These are phyloP conservation scores for Ramaria sp. DNA, from an alignment of 768 basidiomycete species.

Conservation along the genomic window DNA sequence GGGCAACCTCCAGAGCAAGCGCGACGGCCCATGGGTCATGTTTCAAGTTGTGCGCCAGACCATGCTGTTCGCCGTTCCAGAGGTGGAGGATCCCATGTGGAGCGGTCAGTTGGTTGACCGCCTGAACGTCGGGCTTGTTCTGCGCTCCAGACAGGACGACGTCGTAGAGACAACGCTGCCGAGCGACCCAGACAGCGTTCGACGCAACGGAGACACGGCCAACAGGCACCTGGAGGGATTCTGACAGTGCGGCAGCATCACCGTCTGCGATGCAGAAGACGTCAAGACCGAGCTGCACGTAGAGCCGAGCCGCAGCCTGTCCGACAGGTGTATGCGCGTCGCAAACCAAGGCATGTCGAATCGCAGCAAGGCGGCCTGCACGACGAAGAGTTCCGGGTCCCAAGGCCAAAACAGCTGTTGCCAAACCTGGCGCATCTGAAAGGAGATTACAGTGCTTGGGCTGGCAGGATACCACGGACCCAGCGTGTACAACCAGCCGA, in stretches of 20 bases:
- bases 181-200: slow-evolving; percentile 6
- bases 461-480: slow-evolving; percentile 5
- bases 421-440: slow-evolving; percentile 12
- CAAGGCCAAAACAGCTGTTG: slow-evolving; percentile 12
- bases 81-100: slow-evolving; percentile 3
- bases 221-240: background rate
- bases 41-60: slow-evolving; percentile 4
- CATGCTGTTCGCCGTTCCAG: slow-evolving; percentile 9
- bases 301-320: slow-evolving; percentile 1
- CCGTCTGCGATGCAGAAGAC: slow-evolving; percentile 3
- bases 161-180: slow-evolving; percentile 2
- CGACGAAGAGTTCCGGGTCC: slow-evolving; percentile 14
- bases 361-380: slow-evolving; percentile 8
- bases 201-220: slow-evolving; percentile 2
- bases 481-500: slow-evolving; percentile 20
- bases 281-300: background rate
- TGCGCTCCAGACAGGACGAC: slow-evolving; percentile 6
- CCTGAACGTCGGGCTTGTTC: background rate
- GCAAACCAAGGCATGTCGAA: slow-evolving; percentile 6
- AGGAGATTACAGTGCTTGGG: background rate
- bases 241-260: background rate
- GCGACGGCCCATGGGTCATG: slow-evolving; percentile 13
- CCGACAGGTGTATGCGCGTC: slow-evolving; percentile 4
- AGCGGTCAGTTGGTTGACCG: background rate
- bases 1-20: slow-evolving; percentile 10